Conservation (phyloP, 192 early-diverging fungal genomes). For the Mortierella antarctica region DNA sequence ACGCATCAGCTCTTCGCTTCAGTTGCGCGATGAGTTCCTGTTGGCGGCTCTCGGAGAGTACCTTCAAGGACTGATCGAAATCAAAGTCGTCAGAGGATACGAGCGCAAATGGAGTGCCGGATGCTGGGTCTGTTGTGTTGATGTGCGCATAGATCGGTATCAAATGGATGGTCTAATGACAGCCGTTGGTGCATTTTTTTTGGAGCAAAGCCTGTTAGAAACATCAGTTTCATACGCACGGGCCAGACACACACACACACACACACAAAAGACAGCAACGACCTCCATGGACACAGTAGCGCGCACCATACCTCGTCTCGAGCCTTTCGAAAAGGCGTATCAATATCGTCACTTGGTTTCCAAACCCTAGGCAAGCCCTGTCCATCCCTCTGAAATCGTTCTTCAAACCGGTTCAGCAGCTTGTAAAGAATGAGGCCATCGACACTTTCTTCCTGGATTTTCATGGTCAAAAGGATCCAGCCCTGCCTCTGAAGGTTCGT, state of each 20-base stretch:
- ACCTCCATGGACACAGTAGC: background rate
- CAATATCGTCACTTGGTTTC: slow-evolving; percentile 95
- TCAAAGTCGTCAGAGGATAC: slow-evolving; percentile 64
- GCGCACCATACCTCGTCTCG: slow-evolving; percentile 61
- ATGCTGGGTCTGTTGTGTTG: slow-evolving; percentile 25
- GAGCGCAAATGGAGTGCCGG: slow-evolving; percentile 3
- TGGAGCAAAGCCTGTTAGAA: background rate
- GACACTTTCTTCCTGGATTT: slow-evolving; percentile 81
- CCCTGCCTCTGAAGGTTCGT: slow-evolving; percentile 66
- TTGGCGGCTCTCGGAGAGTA: slow-evolving; percentile 68
- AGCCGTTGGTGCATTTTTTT: background rate
- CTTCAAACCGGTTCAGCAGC: slow-evolving; percentile 84
- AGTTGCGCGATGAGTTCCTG: slow-evolving; percentile 82
- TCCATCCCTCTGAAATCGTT: slow-evolving; percentile 92
- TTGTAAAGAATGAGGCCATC: slow-evolving; percentile 86
- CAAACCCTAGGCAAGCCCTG: slow-evolving; percentile 92
- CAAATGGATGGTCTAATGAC: slow-evolving; percentile 15
- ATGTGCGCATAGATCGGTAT: slow-evolving; percentile 29
- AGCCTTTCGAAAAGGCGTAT: slow-evolving; percentile 80
- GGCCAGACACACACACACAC: background rate
- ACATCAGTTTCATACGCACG: background rate
- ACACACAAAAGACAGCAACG: background rate
- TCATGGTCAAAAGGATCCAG: slow-evolving; percentile 78
- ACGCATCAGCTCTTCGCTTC: slow-evolving; percentile 85
- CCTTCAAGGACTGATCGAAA: slow-evolving; percentile 63